Evolutionary conservation across 345 rosid genomes (phyloP), one percentile per base, ranked within the genome.

Genomic region (Barbarea vulgaris): DNA sequence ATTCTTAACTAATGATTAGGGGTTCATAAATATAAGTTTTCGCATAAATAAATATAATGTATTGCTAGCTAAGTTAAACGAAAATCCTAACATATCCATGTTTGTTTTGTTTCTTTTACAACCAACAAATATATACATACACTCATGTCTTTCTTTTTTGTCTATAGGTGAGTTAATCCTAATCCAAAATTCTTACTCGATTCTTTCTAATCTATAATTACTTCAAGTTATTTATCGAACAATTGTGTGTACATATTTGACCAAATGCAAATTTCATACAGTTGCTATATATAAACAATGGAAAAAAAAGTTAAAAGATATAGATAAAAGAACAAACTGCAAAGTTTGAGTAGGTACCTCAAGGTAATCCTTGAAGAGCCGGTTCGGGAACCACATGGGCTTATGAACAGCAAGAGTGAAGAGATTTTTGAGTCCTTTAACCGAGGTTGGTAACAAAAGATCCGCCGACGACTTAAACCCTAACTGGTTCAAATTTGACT

Each of bases 311-410:
- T 57, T 17, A 19, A 19, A 34, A n/a, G 25, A 18, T 12, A 34
- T 5, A 19, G 47, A 11, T 27, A 33, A 58, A 17, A 33, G 10
- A 58, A 58, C 37, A 34, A 34, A 22, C 21, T 12, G 50, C 50
- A 61, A 31, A 46, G 1, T 66, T 24, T 46, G 25, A 25, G 52
- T 47, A 48, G 5, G 1, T 53, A 91, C 97, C 96, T 94, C 84
- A 9, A 94, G 83, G 70, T 55, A 94, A 73, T 94, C 98, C 69
- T 86, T 94, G 75, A 85, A 85, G 34, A 94, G 87, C 3, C 91
- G 75, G 68, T 87, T 81, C 0, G 98, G 96, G 81, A 94, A 91
- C 97, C 98, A 91, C 14, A 94, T 81, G 64, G 89, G 87, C 83
- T 70, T 86, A 84, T 91, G 58, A 73, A 85, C 81, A 52, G 97